Percentiles rank a stretch among this genome's conserved stretches.
These are phyloP conservation scores for Aspergillus avenaceus DNA, from an alignment of 495 filamentous ascomycete species.

Conservation along the genomic window DNA sequence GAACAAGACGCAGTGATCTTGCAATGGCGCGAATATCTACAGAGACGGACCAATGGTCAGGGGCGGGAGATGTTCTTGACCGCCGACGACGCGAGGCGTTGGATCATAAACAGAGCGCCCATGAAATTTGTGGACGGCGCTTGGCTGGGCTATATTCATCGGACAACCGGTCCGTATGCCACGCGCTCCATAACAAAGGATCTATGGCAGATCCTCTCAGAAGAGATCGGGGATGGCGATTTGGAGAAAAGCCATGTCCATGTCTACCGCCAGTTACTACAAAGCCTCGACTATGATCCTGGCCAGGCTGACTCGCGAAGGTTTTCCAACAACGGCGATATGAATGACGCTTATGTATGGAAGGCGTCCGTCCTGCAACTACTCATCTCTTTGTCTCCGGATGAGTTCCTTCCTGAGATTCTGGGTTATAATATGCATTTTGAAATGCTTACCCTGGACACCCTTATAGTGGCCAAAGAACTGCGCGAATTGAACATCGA, in stretches of 20 bases:
- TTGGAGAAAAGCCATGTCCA: slow-evolving; percentile 42
- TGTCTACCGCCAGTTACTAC: slow-evolving; percentile 39
- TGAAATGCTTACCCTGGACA: slow-evolving; percentile 38
- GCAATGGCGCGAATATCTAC: no score
- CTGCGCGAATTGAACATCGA: slow-evolving; percentile 39
- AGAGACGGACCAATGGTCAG: no score
- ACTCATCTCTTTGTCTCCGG: slow-evolving; percentile 41
- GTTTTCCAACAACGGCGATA: slow-evolving; percentile 27
- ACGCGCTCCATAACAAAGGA: slow-evolving; percentile 30
- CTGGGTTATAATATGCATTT: slow-evolving; percentile 50
- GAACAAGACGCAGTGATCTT: no score
- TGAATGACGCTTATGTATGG: slow-evolving; percentile 35
- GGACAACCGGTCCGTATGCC: slow-evolving; percentile 34
- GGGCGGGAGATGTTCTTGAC: no score
- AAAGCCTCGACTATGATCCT: slow-evolving; percentile 20
- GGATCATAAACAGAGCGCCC: no score
- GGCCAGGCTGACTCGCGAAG: slow-evolving; percentile 21
- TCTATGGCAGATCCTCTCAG: slow-evolving; percentile 45
- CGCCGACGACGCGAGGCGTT: no score
- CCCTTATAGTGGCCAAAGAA: slow-evolving; percentile 39
- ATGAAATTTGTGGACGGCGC: slow-evolving; percentile 49
- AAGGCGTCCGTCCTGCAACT: slow-evolving; percentile 44
- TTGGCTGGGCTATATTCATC: slow-evolving; percentile 45
- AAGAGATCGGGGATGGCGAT: slow-evolving; percentile 50
- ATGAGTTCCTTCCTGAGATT: slow-evolving; percentile 50